Evolutionary conservation across 1,284 basidiomycete species (phyloP), one percentile per base, ranked within the genome.

Genomic region (Puccinia hordei): DNA sequence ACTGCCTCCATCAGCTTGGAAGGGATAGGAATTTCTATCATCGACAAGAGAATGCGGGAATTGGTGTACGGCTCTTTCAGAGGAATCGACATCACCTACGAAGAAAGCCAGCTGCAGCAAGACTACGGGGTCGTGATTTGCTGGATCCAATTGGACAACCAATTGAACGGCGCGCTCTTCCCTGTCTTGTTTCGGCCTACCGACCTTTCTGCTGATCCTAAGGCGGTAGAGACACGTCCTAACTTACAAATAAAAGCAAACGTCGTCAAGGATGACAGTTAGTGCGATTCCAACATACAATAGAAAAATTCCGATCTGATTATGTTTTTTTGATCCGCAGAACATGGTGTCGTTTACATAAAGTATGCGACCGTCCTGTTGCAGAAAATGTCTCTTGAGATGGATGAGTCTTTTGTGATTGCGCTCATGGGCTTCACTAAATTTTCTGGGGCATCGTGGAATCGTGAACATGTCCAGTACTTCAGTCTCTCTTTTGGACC

Each of bases 151-250:
- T 90, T 99, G n/a, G 95, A 98, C 87, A 99, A 99, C 85, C 97
- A 99, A 86, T 89, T 99, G 10, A 96, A 98, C 82, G 97, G 98
- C 81, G 95, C 94, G 27, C 86, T 96, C 19, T 99, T 93, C 88
- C 95, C 97, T 0, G 95, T 99, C 81, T 91, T 99, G 76, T 88
- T 99, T 55, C 97, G 99, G 85, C 97, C 97, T 0, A 95, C 94
- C 1, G 93, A 94, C 0, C 90, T 99, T 55, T 89, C 92, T 3
- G 93, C 92, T 85, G 92, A 96, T 84, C 90, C 90, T 65, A 89
- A 89, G 44, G 91, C 90, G 82, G 89, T 92, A 61, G 91, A 93
- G 59, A 90, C 90, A 2, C 90, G 95, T 81, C 97, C 97, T 5
- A 95, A 94, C 1, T 88, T 99, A 59, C 95, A 99, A 86, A 90